Evolutionary conservation across 2,329 filamentous ascomycete genomes (phyloP).

Genomic region (Endothia cerciana): DNA sequence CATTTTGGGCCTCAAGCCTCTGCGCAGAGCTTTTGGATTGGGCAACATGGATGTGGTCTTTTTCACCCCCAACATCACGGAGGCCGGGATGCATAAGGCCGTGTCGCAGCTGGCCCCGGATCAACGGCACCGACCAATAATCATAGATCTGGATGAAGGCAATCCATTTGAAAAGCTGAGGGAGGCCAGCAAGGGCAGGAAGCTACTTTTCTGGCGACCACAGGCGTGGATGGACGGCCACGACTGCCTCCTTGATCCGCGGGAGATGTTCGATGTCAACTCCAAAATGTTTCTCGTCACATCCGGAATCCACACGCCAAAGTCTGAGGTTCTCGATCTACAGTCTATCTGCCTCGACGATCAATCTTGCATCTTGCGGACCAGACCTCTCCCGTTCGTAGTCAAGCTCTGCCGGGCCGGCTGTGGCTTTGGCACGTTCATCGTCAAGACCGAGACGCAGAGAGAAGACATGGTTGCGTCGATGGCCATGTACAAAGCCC

Average conservation of each 20-base stretch:
- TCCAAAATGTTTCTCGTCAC: constrained; percentile 33
- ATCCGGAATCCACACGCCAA: constrained; percentile 32
- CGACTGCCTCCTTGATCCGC: constrained; percentile 32
- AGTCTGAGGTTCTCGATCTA: constrained; percentile 28
- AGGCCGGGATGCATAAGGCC: constrained; percentile 29
- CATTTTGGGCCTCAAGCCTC: constrained; percentile 34
- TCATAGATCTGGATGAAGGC: constrained; percentile 29
- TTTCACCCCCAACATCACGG: constrained; percentile 31
- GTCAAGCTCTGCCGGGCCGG: constrained; percentile 34
- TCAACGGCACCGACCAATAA: constrained; percentile 30
- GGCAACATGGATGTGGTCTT: constrained; percentile 33
- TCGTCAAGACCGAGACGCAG: constrained; percentile 29
- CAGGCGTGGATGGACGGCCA: constrained; percentile 34
- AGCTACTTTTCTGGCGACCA: constrained; percentile 34
- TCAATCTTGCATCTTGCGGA: constrained; percentile 21
- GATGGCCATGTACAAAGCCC: constrained; percentile 28
- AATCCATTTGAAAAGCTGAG: constrained; percentile 23
- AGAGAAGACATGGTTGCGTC: constrained; percentile 23
- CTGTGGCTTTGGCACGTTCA: constrained; percentile 34
- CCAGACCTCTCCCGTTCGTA: constrained; percentile 31
- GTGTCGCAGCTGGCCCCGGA: constrained; percentile 31
- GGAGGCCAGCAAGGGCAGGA: constrained; percentile 23
- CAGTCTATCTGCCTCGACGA: constrained; percentile 21
- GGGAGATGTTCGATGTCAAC: constrained; percentile 33
- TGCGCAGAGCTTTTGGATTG: constrained; percentile 33